Percentiles rank a stretch among this genome's conserved stretches.
Evolutionary conservation across 2,329 filamentous ascomycete species (phyloP).

Genomic region (Sclerotiophoma versabilis): DNA sequence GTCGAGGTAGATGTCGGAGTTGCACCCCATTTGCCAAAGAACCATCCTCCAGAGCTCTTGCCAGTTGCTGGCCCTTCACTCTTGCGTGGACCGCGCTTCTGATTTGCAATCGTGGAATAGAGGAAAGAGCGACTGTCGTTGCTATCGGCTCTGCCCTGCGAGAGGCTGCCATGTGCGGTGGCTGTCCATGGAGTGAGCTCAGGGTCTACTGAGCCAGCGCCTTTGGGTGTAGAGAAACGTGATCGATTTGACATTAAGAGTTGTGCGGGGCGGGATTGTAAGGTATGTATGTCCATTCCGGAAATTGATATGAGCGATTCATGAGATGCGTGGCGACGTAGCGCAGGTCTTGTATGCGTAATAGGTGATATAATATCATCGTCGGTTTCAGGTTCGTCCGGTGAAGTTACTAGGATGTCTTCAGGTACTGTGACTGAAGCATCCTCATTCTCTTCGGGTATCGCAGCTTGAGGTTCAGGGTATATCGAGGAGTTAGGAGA

Average conservation of each 20-base stretch:
- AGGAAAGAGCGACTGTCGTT: constrained; percentile 63
- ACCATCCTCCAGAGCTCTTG: constrained; percentile 69
- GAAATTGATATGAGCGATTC: constrained; percentile 88
- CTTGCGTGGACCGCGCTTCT: constrained; percentile 33
- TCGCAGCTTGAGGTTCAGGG: constrained; percentile 37
- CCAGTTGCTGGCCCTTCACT: constrained; percentile 36
- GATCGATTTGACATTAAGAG: constrained; percentile 65
- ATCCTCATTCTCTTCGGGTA: constrained; percentile 48
- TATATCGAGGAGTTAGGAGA: constrained; percentile 33
- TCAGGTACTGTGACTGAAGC: constrained; percentile 20
- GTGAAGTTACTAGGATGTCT: constrained; percentile 32
- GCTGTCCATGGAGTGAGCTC: constrained; percentile 55
- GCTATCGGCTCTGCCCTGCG: constrained; percentile 58
- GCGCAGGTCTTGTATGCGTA: constrained; percentile 47
- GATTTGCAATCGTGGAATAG: constrained; percentile 39
- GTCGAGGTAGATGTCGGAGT: constrained; percentile 50
- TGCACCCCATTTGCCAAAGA: constrained; percentile 68
- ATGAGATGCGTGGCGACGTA: constrained; percentile 77
- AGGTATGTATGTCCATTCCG: constrained; percentile 87
- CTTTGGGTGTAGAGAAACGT: constrained; percentile 56
- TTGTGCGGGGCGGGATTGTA: constrained; percentile 78
- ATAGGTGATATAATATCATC: constrained; percentile 43
- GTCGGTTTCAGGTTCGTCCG: constrained; percentile 35
- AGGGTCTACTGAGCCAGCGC: constrained; percentile 51
- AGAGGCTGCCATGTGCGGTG: constrained; percentile 58